A percentile compares a stretch with the other conserved stretches of the same genome.
phyloP scores from a whole-genome alignment of 208 protist species.

The Trypanosoma boissoni region DNA sequence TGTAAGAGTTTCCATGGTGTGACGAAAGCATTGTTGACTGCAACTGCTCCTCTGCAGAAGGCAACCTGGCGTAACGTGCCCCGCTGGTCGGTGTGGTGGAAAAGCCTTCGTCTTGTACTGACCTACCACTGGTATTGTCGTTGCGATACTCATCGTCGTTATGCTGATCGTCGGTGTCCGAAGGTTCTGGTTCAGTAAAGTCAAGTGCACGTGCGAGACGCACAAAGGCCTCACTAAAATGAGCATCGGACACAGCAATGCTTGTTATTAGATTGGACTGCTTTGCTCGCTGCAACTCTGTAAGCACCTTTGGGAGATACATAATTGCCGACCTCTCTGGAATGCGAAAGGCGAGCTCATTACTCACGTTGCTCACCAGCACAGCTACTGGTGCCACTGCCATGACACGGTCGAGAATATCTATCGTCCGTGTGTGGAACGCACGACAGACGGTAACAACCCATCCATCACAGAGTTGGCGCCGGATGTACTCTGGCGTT shows the following conservation, averaged over 20 bases:
- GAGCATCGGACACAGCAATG: constrained; percentile 25
- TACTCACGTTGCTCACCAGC: constrained; percentile 17
- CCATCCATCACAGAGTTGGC: constrained; percentile 18
- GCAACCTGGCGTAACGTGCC: too few species aligned
- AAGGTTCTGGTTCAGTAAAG: background rate
- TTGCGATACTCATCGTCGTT: background rate
- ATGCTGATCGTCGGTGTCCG: background rate
- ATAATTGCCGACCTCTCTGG: background rate
- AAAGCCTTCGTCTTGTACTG: too few species aligned
- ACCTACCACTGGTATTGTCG: too few species aligned
- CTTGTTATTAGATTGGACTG: constrained; percentile 10
- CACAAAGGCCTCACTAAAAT: constrained; percentile 17
- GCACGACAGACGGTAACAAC: constrained; percentile 16
- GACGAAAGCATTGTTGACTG: too few species aligned
- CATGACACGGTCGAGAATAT: constrained; percentile 7
- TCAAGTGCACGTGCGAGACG: constrained; percentile 4
- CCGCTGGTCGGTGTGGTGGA: too few species aligned
- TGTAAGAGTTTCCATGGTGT: too few species aligned
- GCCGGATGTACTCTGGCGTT: constrained; percentile 37
- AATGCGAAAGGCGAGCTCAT: constrained; percentile 21
- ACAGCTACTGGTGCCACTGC: constrained; percentile 3
- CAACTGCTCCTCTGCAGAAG: too few species aligned
- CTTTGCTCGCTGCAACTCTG: constrained; percentile 3
- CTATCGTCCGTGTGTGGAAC: background rate
- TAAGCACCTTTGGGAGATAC: constrained; percentile 9